These are phyloP conservation scores for Fusarium xylarioides DNA, from an alignment of 2,329 filamentous ascomycete genomes.

Conservation along the genomic window DNA sequence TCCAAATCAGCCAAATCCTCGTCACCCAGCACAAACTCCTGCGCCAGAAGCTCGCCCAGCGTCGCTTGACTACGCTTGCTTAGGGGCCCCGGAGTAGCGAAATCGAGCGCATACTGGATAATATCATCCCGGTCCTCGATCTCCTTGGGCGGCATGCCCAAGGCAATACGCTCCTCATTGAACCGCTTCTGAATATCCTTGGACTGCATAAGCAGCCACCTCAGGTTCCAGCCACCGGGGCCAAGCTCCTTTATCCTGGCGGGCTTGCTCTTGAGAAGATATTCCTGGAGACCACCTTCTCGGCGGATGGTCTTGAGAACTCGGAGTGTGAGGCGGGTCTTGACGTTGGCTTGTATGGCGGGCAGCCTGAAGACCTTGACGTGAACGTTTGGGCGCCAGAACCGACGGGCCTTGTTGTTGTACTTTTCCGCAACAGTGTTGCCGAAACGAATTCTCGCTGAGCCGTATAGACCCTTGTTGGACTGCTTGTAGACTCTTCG, in stretches of 20 bases:
- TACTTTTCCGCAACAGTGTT: constrained; percentile 78
- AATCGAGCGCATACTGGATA: constrained; percentile 53
- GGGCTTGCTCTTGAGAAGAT: constrained; percentile 83
- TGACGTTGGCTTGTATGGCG: constrained; percentile 69
- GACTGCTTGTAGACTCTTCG: constrained; percentile 80
- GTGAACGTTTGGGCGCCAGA: constrained; percentile 80
- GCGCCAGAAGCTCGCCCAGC: constrained; percentile 50
- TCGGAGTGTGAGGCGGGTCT: constrained; percentile 73
- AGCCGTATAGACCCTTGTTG: constrained; percentile 78
- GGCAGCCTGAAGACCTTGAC: constrained; percentile 73
- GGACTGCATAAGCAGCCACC: constrained; percentile 91
- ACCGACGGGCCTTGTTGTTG: constrained; percentile 75
- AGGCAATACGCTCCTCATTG: constrained; percentile 66
- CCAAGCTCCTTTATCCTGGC: constrained; percentile 86
- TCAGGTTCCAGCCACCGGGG: constrained; percentile 86
- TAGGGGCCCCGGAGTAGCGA: constrained; percentile 52
- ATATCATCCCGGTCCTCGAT: constrained; percentile 50
- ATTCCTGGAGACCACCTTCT: constrained; percentile 89
- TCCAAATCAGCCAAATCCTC: constrained; percentile 51
- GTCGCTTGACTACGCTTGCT: constrained; percentile 49
- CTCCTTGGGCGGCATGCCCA: constrained; percentile 66
- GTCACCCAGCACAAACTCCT: constrained; percentile 59
- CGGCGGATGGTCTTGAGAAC: constrained; percentile 82
- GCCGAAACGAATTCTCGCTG: constrained; percentile 77
- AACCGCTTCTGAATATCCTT: constrained; percentile 71